phyloP scores from a whole-genome alignment of 306 rosid species.

The Ormosia emarginata region DNA sequence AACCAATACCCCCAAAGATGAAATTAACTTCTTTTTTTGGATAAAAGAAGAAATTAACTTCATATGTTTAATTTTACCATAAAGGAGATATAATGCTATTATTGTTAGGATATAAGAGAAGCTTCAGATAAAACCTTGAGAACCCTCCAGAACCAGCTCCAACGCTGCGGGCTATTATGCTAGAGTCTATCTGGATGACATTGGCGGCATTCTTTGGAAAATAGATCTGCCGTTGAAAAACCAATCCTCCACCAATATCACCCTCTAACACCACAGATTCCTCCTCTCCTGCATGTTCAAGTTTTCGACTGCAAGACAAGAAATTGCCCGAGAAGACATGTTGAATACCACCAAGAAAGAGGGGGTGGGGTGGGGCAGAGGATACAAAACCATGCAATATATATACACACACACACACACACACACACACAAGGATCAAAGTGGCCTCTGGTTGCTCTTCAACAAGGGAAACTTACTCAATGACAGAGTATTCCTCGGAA shows the following conservation, averaged over 20 bases:
- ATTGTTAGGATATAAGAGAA: not conserved
- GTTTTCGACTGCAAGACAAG: slow-evolving; percentile 54
- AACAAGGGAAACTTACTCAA: slow-evolving; percentile 51
- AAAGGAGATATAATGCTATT: not conserved
- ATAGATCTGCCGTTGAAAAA: slow-evolving; percentile 56
- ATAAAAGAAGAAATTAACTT: not conserved
- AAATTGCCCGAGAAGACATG: not conserved
- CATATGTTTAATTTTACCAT: not conserved
- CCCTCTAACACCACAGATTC: slow-evolving; percentile 72
- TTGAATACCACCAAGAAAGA: not conserved
- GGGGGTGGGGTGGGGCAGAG: not conserved
- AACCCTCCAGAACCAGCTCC: slow-evolving; percentile 99
- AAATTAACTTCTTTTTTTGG: not conserved
- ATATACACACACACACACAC: too few species aligned
- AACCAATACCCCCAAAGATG: not conserved
- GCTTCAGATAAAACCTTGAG: slow-evolving; percentile 67
- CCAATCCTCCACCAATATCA: slow-evolving; percentile 90
- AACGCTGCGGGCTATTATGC: slow-evolving; percentile 67
- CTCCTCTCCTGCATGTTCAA: slow-evolving; percentile 65
- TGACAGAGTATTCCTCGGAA: slow-evolving; percentile 74
- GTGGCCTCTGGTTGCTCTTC: not conserved
- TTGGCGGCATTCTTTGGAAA: slow-evolving; percentile 50
- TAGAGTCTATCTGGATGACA: slow-evolving; percentile 60
- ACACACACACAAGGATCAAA: not conserved
- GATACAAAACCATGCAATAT: not conserved